These are phyloP conservation scores for Pythium aphanidermatum DNA, from an alignment of 352 stramenopile genomes.

Conservation along the genomic window DNA sequence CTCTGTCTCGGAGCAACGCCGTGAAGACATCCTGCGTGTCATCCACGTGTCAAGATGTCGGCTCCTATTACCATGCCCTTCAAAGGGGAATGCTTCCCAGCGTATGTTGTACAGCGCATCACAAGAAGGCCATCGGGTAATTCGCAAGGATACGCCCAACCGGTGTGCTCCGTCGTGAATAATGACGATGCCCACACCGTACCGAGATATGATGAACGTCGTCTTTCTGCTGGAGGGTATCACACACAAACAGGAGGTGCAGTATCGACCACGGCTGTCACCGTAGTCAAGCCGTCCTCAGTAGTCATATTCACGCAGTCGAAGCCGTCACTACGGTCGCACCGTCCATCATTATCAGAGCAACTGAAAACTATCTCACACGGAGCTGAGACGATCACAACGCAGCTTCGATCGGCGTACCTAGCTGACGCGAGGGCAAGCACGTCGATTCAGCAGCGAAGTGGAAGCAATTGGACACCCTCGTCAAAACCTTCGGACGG, in stretches of 20 bases:
- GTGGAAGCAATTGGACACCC: not conserved
- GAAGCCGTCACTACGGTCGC: slow-evolving; percentile 1
- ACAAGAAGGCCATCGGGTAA: too few relatives aligned
- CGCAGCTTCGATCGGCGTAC: slow-evolving; percentile 38
- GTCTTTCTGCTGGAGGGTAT: too few relatives aligned
- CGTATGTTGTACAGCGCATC: slow-evolving; percentile 40
- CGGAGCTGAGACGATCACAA: slow-evolving; percentile 38
- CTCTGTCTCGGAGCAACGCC: too few relatives aligned
- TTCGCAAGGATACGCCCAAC: slow-evolving; percentile 1
- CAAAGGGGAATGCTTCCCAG: slow-evolving; percentile 59
- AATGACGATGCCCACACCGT: not conserved
- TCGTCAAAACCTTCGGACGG: not conserved
- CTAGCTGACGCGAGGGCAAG: too few relatives aligned
- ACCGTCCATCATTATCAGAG: slow-evolving; percentile 50
- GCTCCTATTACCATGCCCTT: too few relatives aligned
- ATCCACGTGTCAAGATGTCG: not conserved
- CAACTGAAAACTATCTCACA: slow-evolving; percentile 58
- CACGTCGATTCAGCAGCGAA: slow-evolving; percentile 9
- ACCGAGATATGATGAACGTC: too few relatives aligned
- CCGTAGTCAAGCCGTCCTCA: not conserved
- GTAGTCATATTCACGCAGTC: not conserved
- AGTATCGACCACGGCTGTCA: not conserved
- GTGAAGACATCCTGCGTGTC: not conserved
- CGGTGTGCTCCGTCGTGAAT: not conserved
- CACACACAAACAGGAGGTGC: too few relatives aligned